Base-by-base conservation (phyloP, 805 yeast genomes). In the Wilhelminamyces savonicus region DNA sequence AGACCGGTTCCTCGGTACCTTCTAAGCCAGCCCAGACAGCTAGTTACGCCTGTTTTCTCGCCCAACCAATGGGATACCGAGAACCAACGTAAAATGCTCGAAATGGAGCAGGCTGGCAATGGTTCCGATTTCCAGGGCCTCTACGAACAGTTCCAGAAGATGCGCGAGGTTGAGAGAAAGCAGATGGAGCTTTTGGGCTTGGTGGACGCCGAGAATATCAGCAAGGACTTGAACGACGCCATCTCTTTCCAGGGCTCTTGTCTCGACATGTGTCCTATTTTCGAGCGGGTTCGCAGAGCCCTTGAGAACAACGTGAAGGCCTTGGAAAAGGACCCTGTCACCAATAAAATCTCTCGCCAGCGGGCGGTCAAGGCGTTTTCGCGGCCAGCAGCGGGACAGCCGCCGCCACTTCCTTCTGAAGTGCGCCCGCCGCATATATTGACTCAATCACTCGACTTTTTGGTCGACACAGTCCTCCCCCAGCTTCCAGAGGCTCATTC, bases 381-480 rank as follows among this genome's bases (percentile, higher is more conserved):
- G 14, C 68, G 99, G 44, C 97, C 99, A 0, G 95, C 95, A 12
- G 97, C 97, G 1, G 98, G 97, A 5, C 96, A 92, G 44, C 95
- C 96, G 1, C 97, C 97, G 2, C 94, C 97, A 3, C 62, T 92
- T 34, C 99, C 98, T 0, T 86, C 97, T 1, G 98, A 92, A 52
- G 99, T 92, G 3, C 69, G 99, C 37, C 95, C 98, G 1, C 98
- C 99, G 0, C 71, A 69, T 31, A 64, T 88, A 1, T 57, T 92
- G 24, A 69, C 68, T 9, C 46, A 64, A 21, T 79, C 97, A 0
- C 57, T 92, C 36, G 68, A 82, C 35, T 85, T 84, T 50, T 66
- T 92, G 21, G 71, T 85, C 6, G 76, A 76, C 13, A 69, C 74
- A 23, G 54, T 82, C 2, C 53, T 90, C 10, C 72, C 73, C 0